Percentiles rank a stretch among this genome's conserved stretches.
These are phyloP conservation scores for Diaporthe vaccinii DNA, from an alignment of 2,329 filamentous ascomycete genomes.

Conservation along the genomic window DNA sequence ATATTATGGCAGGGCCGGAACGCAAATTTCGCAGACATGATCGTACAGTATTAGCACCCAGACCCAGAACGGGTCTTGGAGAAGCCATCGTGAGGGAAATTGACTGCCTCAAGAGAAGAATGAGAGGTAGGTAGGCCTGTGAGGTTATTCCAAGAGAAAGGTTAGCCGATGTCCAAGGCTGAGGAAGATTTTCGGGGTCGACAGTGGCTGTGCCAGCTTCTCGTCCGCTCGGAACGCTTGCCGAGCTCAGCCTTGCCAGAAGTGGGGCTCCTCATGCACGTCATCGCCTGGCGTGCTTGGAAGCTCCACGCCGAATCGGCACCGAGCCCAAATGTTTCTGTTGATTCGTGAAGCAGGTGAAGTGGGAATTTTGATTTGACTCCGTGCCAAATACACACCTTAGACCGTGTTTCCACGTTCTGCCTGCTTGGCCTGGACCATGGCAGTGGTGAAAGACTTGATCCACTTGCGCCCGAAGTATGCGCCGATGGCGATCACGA, in stretches of 20 bases:
- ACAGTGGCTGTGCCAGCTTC: slow-evolving; percentile 22
- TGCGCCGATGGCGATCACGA: slow-evolving; percentile 41
- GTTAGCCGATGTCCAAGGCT: slow-evolving; percentile 30
- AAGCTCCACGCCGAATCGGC: slow-evolving; percentile 27
- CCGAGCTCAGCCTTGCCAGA: slow-evolving; percentile 35
- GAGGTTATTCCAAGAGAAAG: not conserved
- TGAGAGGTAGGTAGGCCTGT: not conserved
- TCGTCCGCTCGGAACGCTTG: slow-evolving; percentile 29
- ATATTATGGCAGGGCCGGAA: slow-evolving; percentile 32
- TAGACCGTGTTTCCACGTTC: slow-evolving; percentile 33
- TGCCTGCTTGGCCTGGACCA: slow-evolving; percentile 44
- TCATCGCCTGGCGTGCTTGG: slow-evolving; percentile 17
- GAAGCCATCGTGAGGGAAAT: slow-evolving; percentile 29
- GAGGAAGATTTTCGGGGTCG: slow-evolving; percentile 34
- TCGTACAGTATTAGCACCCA: slow-evolving; percentile 26
- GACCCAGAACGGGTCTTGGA: slow-evolving; percentile 28
- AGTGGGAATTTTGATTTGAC: not conserved
- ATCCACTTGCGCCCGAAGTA: slow-evolving; percentile 46
- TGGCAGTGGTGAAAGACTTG: slow-evolving; percentile 44
- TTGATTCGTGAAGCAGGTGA: not conserved
- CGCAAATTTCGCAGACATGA: slow-evolving; percentile 31
- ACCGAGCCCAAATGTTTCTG: slow-evolving; percentile 9
- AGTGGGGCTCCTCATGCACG: slow-evolving; percentile 24
- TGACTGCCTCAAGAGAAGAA: not conserved
- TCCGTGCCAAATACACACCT: not conserved